Percentiles rank a stretch among this genome's conserved stretches.
These are phyloP conservation scores for Noccaea bulbosa DNA, from an alignment of 345 rosid species.

Conservation along the genomic window DNA sequence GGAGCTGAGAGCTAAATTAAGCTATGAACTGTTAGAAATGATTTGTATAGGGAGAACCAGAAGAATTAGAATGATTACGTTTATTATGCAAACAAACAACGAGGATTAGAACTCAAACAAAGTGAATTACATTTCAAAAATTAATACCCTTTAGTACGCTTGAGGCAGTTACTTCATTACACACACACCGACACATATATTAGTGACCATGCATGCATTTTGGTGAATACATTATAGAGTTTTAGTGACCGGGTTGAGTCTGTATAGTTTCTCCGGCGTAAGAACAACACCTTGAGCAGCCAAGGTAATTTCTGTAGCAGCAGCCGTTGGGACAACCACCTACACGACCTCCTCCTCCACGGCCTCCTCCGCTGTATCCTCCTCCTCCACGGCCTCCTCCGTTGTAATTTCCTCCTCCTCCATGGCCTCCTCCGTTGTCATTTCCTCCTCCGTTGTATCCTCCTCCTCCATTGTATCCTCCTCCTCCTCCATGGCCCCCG, in stretches of 20 bases:
- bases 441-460: slow-evolving; percentile 9
- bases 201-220: slow-evolving; percentile 14
- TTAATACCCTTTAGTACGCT: slow-evolving; percentile 2
- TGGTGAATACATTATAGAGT: slow-evolving; percentile 1
- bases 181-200: slow-evolving; percentile 14
- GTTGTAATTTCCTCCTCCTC: slow-evolving; percentile 5
- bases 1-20: no score
- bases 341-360: slow-evolving; percentile 9
- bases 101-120: slow-evolving; percentile 6
- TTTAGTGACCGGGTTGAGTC: slow-evolving; percentile 25
- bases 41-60: no score
- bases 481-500: not conserved
- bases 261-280: slow-evolving; percentile 21
- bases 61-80: no score
- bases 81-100: not conserved
- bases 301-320: no score
- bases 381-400: not conserved
- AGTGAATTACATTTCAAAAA: not conserved
- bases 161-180: slow-evolving; percentile 4
- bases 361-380: not conserved
- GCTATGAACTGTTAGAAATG: no score
- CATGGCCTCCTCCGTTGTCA: not conserved
- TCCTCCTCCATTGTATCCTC: slow-evolving; percentile 6
- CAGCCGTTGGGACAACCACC: no score
- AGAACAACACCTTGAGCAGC: no score